Conservation (phyloP, 768 basidiomycete species). For the Pisolithus sp. region DNA sequence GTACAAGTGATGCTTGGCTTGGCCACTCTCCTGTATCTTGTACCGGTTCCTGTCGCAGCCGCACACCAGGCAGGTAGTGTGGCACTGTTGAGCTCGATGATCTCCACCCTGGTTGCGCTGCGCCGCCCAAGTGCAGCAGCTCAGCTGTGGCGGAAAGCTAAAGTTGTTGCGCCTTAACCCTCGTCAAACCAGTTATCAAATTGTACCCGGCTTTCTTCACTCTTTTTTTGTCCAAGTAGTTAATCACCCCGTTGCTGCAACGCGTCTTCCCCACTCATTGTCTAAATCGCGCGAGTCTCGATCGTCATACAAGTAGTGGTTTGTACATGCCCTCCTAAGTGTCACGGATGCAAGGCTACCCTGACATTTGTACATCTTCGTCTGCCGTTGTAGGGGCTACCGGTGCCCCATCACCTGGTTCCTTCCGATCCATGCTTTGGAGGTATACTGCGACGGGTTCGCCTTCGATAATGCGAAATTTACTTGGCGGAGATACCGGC, state of each 20-base stretch:
- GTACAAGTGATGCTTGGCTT: constrained; percentile 75
- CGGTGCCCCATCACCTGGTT: constrained; percentile 35
- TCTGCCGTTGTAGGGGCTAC: constrained; percentile 39
- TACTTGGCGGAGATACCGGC: constrained; percentile 42
- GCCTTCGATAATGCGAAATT: constrained; percentile 87
- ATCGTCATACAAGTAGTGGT: background rate
- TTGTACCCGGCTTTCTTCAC: background rate
- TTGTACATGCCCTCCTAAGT: constrained; percentile 1
- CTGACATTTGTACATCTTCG: constrained; percentile 85
- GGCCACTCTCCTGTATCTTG: constrained; percentile 83
- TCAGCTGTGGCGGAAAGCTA: constrained; percentile 46
- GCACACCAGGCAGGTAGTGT: constrained; percentile 95
- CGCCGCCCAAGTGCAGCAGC: constrained; percentile 66
- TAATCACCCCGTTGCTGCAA: constrained; percentile 12
- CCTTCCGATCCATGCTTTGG: constrained; percentile 72
- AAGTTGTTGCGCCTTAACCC: constrained; percentile 9
- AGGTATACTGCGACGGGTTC: constrained; percentile 70
- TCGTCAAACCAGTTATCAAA: constrained; percentile 4
- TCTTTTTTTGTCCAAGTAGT: constrained; percentile 8
- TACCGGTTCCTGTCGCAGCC: constrained; percentile 88
- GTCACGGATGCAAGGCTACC: constrained; percentile 30
- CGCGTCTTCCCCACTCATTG: background rate
- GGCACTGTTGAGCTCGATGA: constrained; percentile 72
- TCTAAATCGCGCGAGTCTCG: background rate
- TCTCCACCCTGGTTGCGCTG: constrained; percentile 68